phyloP scores from a whole-genome alignment of 805 yeast species.

The Vanderwaltozyma verrucispora region DNA sequence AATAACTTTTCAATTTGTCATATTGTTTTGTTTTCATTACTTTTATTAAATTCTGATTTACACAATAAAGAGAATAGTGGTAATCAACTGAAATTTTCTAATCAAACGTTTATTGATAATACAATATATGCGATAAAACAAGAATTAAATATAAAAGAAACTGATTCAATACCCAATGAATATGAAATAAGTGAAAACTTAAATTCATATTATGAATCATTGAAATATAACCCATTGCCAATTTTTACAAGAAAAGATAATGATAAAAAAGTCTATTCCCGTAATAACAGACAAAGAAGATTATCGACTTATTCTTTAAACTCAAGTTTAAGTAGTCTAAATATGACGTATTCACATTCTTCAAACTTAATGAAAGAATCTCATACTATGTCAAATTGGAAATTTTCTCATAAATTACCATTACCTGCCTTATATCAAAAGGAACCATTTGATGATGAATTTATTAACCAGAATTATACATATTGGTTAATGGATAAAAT shows the following conservation, averaged over 20 bases:
- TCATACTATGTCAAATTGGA: constrained; percentile 18
- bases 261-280: neutral
- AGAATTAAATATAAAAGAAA: constrained; percentile 12
- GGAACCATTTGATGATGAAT: constrained; percentile 18
- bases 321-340: neutral
- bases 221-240: constrained; percentile 18
- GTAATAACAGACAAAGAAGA: constrained; percentile 3
- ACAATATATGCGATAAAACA: constrained; percentile 37
- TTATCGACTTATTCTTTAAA: constrained; percentile 1
- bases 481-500: constrained; percentile 22
- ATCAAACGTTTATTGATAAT: constrained; percentile 37
- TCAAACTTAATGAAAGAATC: constrained; percentile 1
- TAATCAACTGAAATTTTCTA: constrained; percentile 31
- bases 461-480: constrained; percentile 8
- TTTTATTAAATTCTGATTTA: constrained; percentile 67
- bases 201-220: constrained; percentile 13
- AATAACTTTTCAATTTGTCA: constrained; percentile 51
- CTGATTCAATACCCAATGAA: constrained; percentile 5
- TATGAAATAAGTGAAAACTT: constrained; percentile 12
- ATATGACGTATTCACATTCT: constrained; percentile 1
- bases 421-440: constrained; percentile 15
- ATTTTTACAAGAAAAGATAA: constrained; percentile 7
- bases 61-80: constrained; percentile 39
- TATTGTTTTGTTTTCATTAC: constrained; percentile 58
- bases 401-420: constrained; percentile 17